A percentile compares a stretch with the other conserved stretches of the same genome.
Conservation (phyloP, 257 asterid species). For the Coffea eugenioides region DNA sequence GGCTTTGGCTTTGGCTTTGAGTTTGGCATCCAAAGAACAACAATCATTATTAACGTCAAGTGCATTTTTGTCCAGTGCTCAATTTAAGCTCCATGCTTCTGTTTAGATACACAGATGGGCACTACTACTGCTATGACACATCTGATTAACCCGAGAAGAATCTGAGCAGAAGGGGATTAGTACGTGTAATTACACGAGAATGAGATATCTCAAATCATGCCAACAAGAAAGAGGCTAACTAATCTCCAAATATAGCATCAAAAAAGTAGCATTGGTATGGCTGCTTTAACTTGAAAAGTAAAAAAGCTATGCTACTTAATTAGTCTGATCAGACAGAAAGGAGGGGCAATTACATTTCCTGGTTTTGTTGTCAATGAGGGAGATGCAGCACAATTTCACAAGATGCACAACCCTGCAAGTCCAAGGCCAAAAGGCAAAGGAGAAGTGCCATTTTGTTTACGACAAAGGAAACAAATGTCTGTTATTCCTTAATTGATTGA, state of each 20-base stretch:
- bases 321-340: not conserved
- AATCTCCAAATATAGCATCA: not conserved
- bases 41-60: not conserved
- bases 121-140: not conserved
- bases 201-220: not conserved
- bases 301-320: too few species aligned
- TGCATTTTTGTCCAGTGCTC: too few species aligned
- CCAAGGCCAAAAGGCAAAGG: not conserved
- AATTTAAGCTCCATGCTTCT: too few species aligned
- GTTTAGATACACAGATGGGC: too few species aligned
- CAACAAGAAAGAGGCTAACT: not conserved
- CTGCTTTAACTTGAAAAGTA: too few species aligned
- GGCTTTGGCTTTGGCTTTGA: not conserved
- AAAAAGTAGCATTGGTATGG: not conserved
- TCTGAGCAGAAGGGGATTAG: not conserved
- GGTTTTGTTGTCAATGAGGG: not conserved
- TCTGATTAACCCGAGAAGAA: not conserved
- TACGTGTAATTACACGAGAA: too few species aligned
- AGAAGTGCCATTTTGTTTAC: not conserved
- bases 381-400: not conserved
- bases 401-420: not conserved
- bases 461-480: not conserved
- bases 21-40: constrained; percentile 2
- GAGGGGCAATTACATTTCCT: not conserved
- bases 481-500: not conserved